These are phyloP conservation scores for Tylopilus balloui DNA, from an alignment of 768 basidiomycete genomes.

Conservation along the genomic window DNA sequence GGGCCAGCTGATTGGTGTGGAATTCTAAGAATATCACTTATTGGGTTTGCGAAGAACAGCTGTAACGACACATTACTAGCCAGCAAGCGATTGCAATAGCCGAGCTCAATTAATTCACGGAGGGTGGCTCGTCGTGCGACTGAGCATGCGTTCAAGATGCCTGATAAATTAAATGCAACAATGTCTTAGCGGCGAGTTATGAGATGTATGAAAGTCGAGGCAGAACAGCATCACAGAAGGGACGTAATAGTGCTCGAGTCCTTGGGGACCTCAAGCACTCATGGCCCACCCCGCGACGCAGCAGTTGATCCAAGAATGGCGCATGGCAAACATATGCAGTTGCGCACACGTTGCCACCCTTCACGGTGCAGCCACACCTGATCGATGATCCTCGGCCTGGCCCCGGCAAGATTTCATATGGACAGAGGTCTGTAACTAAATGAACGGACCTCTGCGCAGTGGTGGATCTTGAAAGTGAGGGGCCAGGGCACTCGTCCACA, in stretches of 20 bases:
- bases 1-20: conserved; percentile 24
- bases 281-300: conserved; percentile 22
- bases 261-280: conserved; percentile 16
- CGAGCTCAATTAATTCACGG: conserved; percentile 34
- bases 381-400: conserved; percentile 34
- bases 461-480: conserved; percentile 30
- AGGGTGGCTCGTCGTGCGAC: conserved; percentile 23
- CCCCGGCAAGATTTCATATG: conserved; percentile 29
- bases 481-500: conserved; percentile 81
- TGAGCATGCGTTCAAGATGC: conserved; percentile 26
- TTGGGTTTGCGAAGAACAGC: conserved; percentile 23
- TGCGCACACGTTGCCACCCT: conserved; percentile 26
- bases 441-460: conserved; percentile 26
- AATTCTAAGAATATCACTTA: conserved; percentile 32
- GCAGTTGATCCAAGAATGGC: conserved; percentile 12
- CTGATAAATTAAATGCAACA: conserved; percentile 30
- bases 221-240: conserved; percentile 21
- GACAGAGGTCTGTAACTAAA: conserved; percentile 28
- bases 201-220: conserved; percentile 26
- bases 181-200: conserved; percentile 27
- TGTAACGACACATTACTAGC: conserved; percentile 27
- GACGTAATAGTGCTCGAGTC: conserved; percentile 31
- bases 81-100: conserved; percentile 28
- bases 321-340: conserved; percentile 27
- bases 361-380: conserved; percentile 27